Base-by-base conservation (phyloP, 2,329 filamentous ascomycete species). In the Aspergillus arachidicola region DNA sequence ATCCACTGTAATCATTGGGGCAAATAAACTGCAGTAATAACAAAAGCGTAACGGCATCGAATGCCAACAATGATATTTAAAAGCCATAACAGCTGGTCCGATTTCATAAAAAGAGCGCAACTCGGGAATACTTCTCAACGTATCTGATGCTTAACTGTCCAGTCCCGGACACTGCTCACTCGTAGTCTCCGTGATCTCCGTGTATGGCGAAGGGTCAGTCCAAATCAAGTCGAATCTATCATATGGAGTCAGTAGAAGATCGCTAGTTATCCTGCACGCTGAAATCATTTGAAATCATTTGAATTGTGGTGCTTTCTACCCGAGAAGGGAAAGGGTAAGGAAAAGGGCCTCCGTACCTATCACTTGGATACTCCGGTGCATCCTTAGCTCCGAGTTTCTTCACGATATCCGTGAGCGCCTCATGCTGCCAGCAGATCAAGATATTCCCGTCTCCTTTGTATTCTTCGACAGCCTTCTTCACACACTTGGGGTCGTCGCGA, bases 391-490 rank as follows among this genome's bases (percentile, higher is more conserved):
- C 87, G 21, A 89, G 71, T 19, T 77, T 75, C 65, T 84, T 68
- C 2, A 80, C 83, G 67, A 89, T 84, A 64, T 85, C 79, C 38
- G 78, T 81, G 55, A 89, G 72, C 21, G 77, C 76, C 58, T 81
- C 77, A 71, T 89, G 87, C 68, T 88, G 83, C 86, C 86, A 89
- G 76, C 86, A 87, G 62, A 89, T 84, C 51, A 89, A 73, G 54
- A 89, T 84, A 66, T 89, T 89, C 1, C 85, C 85, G 0, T 72
- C 62, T 0, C 84, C 83, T 0, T 69, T 61, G 64, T 86, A 87
- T 6, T 67, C 66, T 1, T 84, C 68, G 1, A 89, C 81, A 0
- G 78, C 78, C 6, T 85, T 73, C 26, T 78, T 78, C 21, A 89
- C 87, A 63, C 87, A 88, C 6, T 81, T 74, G 6, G 78, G 66